phyloP scores from a whole-genome alignment of 139 green algal genomes.

The Chlorella vulgaris region DNA sequence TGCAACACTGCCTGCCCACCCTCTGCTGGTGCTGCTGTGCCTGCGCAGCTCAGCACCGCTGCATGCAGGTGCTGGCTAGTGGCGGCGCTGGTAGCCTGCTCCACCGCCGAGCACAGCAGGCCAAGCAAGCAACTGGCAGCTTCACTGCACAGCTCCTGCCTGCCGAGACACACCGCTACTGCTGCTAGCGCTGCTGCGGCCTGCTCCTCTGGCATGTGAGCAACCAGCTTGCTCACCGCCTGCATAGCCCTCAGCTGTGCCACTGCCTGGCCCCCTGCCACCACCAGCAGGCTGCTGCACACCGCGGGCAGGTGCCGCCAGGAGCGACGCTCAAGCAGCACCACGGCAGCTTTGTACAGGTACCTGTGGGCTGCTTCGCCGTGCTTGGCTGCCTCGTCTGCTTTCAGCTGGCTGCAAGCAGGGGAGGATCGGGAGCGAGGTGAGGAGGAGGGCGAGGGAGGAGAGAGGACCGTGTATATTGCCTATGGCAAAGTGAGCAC shows the following conservation, averaged over 20 bases:
- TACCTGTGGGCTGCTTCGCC: constrained; percentile 21
- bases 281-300: not conserved
- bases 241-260: not conserved
- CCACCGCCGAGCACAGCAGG: constrained; percentile 19
- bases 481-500: too few species aligned
- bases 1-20: not conserved
- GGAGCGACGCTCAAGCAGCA: not conserved
- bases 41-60: not conserved
- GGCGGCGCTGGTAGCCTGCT: not conserved
- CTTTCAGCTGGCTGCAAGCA: constrained; percentile 14
- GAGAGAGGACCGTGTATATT: not conserved
- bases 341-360: constrained; percentile 29
- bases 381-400: constrained; percentile 24
- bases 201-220: constrained; percentile 3
- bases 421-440: not conserved
- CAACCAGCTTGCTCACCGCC: constrained; percentile 9
- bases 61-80: not conserved
- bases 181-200: not conserved
- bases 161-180: not conserved
- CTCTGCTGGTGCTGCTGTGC: not conserved
- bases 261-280: not conserved
- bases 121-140: not conserved
- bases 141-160: not conserved
- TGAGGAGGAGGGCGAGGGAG: not conserved
- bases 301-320: not conserved